Base-by-base conservation (phyloP, 352 stramenopile genomes). In the Elongisporangium undulatum region DNA sequence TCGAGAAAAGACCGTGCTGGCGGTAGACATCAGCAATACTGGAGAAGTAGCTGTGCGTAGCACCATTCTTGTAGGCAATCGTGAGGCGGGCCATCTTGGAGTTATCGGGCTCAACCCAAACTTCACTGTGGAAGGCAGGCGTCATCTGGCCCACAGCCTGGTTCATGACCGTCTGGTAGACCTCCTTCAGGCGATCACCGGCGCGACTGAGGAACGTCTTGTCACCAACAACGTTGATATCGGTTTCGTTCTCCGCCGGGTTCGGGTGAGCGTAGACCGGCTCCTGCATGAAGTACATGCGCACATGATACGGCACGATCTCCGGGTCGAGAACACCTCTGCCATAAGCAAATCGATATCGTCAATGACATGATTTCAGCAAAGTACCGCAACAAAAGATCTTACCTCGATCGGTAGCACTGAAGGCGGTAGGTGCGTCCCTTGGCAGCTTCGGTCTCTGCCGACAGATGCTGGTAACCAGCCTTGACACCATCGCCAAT, bases 31-130 rank as follows among this genome's bases (percentile, higher is more conserved):
- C 82, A 21, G 85, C 85, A 61, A 94, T 87, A 79, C 76, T 87
- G 55, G 85, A 91, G 69, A 94, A 94, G 74, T 94, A 94, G 69
- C 77, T 89, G 71, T 94, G 85, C 19, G 85, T 94, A 2, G 85
- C 71, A 22, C 85, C 85, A 51, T 65, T 75, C 63, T 84, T 79
- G 71, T 91, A 91, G n/a, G 78, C 82, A 56, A 94, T 84, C 19
- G 80, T 86, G 24, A 94, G 60, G 41, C 85, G 82, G 26, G 82
- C 82, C 80, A 91, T 92, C 71, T 92, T 90, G 60, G 71, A 74
- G 60, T 77, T 76, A 56, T 92, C 85, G 0, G 74, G 69, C 66
- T 94, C 82, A 4, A 62, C 74, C 85, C 82, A 94, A 17, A 86
- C 69, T 50, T 94, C 85, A 0, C 79, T 90, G 74, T 94, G 80